phyloP scores from a whole-genome alignment of 225 moss, liverwort and hornwort genomes.

The Asterella californica region DNA sequence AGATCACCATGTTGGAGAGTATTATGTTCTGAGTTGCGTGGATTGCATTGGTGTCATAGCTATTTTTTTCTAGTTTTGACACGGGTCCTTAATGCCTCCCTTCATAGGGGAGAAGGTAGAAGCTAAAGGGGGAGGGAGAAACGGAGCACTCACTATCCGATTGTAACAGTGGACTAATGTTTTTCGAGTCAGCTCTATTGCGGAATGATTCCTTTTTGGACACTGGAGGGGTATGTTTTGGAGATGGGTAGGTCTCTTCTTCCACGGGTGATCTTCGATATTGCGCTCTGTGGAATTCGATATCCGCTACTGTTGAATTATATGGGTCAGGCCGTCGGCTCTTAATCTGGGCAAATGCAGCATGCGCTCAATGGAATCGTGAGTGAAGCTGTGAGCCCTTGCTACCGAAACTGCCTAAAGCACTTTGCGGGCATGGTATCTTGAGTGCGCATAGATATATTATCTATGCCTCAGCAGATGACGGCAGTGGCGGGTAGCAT shows the following conservation, averaged over 20 bases:
- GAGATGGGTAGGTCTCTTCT: constrained; percentile 29
- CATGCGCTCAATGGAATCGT: constrained; percentile 40
- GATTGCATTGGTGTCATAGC: constrained; percentile 33
- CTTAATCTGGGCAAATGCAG: constrained; percentile 39
- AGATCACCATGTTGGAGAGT: constrained; percentile 25
- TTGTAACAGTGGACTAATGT: constrained; percentile 27
- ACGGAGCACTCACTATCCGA: constrained; percentile 32
- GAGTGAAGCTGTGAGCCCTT: constrained; percentile 46
- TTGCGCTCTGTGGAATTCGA: constrained; percentile 24
- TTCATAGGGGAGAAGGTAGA: constrained; percentile 22
- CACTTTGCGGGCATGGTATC: constrained; percentile 38
- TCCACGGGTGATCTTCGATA: constrained; percentile 32
- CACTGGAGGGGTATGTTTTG: constrained; percentile 28
- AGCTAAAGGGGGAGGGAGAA: constrained; percentile 20
- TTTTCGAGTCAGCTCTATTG: constrained; percentile 24
- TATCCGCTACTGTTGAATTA: constrained; percentile 28
- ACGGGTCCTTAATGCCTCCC: constrained; percentile 30
- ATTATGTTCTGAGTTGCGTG: constrained; percentile 37
- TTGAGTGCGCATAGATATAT: constrained; percentile 18
- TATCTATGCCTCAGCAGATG: constrained; percentile 34
- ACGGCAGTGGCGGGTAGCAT: constrained; percentile 48
- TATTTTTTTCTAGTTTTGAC: constrained; percentile 35
- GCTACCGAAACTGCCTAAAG: constrained; percentile 43
- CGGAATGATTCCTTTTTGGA: constrained; percentile 22
- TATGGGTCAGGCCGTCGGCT: constrained; percentile 40